phyloP scores from a whole-genome alignment of 805 yeast genomes.

The Jamesozyma spencerorum region DNA sequence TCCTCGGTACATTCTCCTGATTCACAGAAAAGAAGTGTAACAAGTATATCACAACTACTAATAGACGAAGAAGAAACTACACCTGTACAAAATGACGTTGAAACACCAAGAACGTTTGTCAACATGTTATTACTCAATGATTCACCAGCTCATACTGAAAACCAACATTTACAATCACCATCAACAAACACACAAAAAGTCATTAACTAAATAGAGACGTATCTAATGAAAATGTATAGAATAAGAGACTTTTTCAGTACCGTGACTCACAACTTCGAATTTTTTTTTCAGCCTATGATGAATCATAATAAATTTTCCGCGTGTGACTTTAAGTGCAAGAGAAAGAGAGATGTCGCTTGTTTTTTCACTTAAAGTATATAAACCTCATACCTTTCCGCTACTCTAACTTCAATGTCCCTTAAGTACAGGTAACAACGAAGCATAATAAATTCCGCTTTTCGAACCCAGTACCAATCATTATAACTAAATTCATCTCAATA shows the following conservation, averaged over 20 bases:
- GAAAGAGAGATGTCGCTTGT: slow-evolving; percentile 10
- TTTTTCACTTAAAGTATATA: slow-evolving; percentile 14
- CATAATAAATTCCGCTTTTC: no score
- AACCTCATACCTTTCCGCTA: no score
- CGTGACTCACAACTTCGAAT: not conserved
- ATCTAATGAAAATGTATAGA: not conserved
- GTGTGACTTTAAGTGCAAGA: slow-evolving; percentile 5
- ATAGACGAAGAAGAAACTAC: not conserved
- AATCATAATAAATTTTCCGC: no score
- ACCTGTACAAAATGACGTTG: slow-evolving; percentile 10
- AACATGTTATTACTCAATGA: slow-evolving; percentile 17
- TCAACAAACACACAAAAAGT: not conserved
- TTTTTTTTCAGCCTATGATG: no score
- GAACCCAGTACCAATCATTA: no score
- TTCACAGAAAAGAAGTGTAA: slow-evolving; percentile 1
- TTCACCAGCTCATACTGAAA: no score
- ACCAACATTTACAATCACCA: no score
- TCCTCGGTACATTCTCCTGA: not conserved
- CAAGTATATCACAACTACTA: slow-evolving; percentile 5
- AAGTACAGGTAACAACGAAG: slow-evolving; percentile 28
- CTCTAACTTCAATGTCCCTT: no score
- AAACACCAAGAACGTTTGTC: slow-evolving; percentile 21
- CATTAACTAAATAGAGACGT: not conserved
- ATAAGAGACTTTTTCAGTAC: no score
- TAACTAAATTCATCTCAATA: no score